Conservation (phyloP, 805 yeast species). For the Candida cerambycidarum region DNA sequence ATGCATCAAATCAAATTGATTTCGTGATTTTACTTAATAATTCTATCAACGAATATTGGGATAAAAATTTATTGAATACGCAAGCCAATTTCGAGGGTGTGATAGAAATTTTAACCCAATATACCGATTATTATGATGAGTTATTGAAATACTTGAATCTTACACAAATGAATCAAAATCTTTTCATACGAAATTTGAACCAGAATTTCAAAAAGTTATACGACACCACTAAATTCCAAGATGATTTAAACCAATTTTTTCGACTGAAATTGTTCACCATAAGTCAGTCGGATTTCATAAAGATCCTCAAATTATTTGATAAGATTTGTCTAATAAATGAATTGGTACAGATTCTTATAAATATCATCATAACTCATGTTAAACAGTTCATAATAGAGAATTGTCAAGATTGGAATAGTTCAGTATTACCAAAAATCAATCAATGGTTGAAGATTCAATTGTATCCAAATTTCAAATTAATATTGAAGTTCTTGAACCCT, state of each 20-base stretch:
- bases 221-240: conserved; percentile 8
- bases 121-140: conserved; percentile 24
- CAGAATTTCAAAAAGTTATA: conserved; percentile 24
- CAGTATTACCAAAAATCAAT: conserved; percentile 31
- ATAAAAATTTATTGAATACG: conserved; percentile 4
- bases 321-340: conserved; percentile 22
- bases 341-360: conserved; percentile 30
- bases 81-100: neutral
- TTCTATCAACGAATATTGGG: conserved; percentile 24
- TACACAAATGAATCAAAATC: conserved; percentile 17
- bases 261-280: conserved; percentile 12
- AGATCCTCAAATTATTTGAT: conserved; percentile 18
- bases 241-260: conserved; percentile 13
- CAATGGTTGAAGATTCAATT: conserved; percentile 39
- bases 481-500: conserved; percentile 15
- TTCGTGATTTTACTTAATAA: conserved; percentile 34
- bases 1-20: conserved; percentile 30
- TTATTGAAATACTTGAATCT: conserved; percentile 23
- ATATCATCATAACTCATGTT: conserved; percentile 39
- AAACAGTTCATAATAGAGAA: conserved; percentile 24
- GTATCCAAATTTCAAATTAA: conserved; percentile 34
- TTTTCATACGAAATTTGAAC: conserved; percentile 30
- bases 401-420: conserved; percentile 41
- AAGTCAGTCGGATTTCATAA: neutral
- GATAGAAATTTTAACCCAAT: conserved; percentile 14